A percentile compares a stretch with the other conserved stretches of the same genome.
Conservation (phyloP, 805 yeast genomes). For the Yamadazyma phyllophila region DNA sequence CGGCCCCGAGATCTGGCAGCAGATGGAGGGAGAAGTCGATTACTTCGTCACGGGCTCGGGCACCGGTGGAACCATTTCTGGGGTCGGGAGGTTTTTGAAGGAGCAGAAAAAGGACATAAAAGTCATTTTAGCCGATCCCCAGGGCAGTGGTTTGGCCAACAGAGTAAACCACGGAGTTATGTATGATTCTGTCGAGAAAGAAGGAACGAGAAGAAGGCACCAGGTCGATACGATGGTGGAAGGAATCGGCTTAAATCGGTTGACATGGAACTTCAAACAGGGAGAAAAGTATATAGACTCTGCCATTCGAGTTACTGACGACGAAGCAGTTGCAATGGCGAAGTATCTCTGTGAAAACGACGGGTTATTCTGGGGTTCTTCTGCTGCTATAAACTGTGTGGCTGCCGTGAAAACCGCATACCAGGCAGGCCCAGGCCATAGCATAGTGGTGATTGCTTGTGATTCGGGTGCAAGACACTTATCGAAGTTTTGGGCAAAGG, state of each 20-base stretch:
- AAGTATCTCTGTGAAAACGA: slow-evolving; percentile 74
- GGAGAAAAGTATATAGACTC: slow-evolving; percentile 75
- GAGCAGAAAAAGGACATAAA: slow-evolving; percentile 47
- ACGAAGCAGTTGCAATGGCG: slow-evolving; percentile 86
- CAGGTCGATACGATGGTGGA: slow-evolving; percentile 95
- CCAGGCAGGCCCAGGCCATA: slow-evolving; percentile 53
- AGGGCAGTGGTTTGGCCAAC: slow-evolving; percentile 89
- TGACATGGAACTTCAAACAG: slow-evolving; percentile 74
- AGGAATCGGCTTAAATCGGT: slow-evolving; percentile 87
- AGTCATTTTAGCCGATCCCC: slow-evolving; percentile 87
- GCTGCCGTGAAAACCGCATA: slow-evolving; percentile 67
- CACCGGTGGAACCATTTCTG: slow-evolving; percentile 95
- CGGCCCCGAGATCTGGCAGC: slow-evolving; percentile 89
- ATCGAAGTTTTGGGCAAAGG: slow-evolving; percentile 87
- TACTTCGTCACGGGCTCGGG: slow-evolving; percentile 90
- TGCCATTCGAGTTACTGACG: slow-evolving; percentile 75
- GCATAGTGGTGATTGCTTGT: slow-evolving; percentile 82
- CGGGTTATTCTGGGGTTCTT: slow-evolving; percentile 88
- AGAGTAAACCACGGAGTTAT: slow-evolving; percentile 86
- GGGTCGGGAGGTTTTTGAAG: slow-evolving; percentile 80
- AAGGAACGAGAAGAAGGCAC: slow-evolving; percentile 91
- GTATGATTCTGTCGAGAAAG: slow-evolving; percentile 86
- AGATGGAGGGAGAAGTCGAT: slow-evolving; percentile 63
- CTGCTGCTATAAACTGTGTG: slow-evolving; percentile 91
- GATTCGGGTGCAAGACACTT: slow-evolving; percentile 90